Base-by-base conservation (phyloP, 495 filamentous ascomycete genomes). In the Xylaria cubensis region DNA sequence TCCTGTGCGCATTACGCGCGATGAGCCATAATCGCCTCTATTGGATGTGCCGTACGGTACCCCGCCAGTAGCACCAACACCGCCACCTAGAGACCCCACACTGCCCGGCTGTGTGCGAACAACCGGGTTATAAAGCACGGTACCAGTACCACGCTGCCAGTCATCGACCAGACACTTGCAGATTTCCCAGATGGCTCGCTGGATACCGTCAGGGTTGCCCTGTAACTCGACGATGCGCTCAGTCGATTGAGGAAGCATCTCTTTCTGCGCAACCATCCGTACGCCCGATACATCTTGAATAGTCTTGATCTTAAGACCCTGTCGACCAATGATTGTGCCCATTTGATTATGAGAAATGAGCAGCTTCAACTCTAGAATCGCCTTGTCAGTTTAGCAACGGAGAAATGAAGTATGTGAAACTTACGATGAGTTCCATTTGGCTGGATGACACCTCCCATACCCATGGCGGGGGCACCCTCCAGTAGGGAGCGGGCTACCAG, bases 301-400 rank as follows among this genome's bases (percentile, higher is more conserved):
- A 81, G 97, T 92, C 88, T 99, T 99, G 86, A 99, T 99, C 86
- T 98, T 98, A 72, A 97, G 87, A 56, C 96, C 96, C 84, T 94
- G 92, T 65, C 94, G 92, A 73, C 96, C 96, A 76, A 99, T 99
- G 82, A 99, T 97, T 73, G 96, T 98, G 67, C 96, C 96, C 96
- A 99, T 99, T 82, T 99, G 97, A 80, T 98, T 98, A 84, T 99
- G 96, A 24, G 97, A 98, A 79, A 99, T 99, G 75, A 99, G 90
- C 12, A 99, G 90, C 72, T 97, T 97, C 80, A 99, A 92, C 42
- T 97, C 96, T 99, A 72, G 67, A 65, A 26, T 10, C 9, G 26
- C 10, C 12, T 2, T 50, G 63, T 84, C 71, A 81, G 80, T 73
- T 29, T 64, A 48, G 36, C 36, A 62, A 62, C 69, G 56, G 48